These are phyloP conservation scores for Pichia norvegensis DNA, from an alignment of 1,139 yeast species.

Conservation along the genomic window DNA sequence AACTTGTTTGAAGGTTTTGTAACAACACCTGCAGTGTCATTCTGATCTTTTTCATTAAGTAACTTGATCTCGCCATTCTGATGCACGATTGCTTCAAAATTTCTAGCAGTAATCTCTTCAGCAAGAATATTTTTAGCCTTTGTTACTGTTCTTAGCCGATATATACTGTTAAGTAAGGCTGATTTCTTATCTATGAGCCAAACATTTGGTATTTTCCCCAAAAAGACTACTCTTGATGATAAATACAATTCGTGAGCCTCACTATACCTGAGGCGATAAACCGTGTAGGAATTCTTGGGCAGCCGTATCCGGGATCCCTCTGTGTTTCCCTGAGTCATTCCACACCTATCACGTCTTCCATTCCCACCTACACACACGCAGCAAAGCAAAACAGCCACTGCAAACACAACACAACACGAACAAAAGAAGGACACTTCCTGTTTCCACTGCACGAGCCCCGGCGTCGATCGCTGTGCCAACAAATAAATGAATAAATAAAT, in stretches of 20 bases:
- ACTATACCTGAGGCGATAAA: constrained; percentile 51
- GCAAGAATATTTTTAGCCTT: background rate
- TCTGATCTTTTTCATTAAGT: too few relatives aligned
- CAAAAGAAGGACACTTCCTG: too few relatives aligned
- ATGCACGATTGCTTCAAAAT: background rate
- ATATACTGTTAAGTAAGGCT: constrained; percentile 7
- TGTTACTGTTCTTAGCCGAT: background rate
- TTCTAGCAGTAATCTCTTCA: background rate
- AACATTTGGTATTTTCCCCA: constrained; percentile 60
- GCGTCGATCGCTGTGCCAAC: too few relatives aligned
- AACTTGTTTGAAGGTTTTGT: background rate
- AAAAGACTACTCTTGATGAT: constrained; percentile 41
- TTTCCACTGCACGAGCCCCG: too few relatives aligned
- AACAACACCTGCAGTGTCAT: background rate
- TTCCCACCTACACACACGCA: too few relatives aligned
- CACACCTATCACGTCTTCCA: too few relatives aligned
- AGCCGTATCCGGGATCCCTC: constrained; percentile 12
- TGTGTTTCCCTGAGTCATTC: background rate
- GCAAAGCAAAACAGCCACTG: too few relatives aligned
- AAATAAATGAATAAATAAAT: too few relatives aligned
- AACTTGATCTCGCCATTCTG: background rate
- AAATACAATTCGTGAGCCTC: constrained; percentile 43
- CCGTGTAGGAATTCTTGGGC: constrained; percentile 50
- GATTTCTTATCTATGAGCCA: constrained; percentile 44
- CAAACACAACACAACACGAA: too few relatives aligned